phyloP scores from a whole-genome alignment of 805 yeast species.

The Teunomyces aglyptinius region DNA sequence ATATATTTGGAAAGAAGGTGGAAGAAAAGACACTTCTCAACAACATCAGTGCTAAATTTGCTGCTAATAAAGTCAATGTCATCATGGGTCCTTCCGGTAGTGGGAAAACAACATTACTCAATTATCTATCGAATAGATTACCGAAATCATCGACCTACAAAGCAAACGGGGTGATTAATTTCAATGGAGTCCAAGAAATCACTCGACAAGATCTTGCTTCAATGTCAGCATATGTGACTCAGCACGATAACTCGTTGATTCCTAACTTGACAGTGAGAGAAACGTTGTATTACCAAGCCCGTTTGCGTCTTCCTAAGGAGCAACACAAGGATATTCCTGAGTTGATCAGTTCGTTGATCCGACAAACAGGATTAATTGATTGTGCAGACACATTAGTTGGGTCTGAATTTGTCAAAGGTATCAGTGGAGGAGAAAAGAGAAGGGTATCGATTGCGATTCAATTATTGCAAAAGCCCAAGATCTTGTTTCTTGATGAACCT shows the following conservation, averaged over 20 bases:
- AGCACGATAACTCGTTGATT: conserved; percentile 71
- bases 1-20: background rate
- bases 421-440: conserved; percentile 63
- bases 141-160: conserved; percentile 18
- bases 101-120: conserved; percentile 70
- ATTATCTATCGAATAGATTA: conserved; percentile 60
- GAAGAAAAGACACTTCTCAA: conserved; percentile 24
- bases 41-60: conserved; percentile 50
- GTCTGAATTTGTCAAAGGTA: conserved; percentile 36
- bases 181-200: conserved; percentile 27
- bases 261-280: conserved; percentile 76
- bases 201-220: conserved; percentile 22
- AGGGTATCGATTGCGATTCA: conserved; percentile 82
- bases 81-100: conserved; percentile 84
- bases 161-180: conserved; percentile 23
- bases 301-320: conserved; percentile 52
- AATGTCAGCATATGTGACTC: conserved; percentile 73
- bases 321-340: conserved; percentile 41
- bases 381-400: conserved; percentile 69
- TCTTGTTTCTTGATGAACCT: conserved; percentile 80
- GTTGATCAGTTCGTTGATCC: conserved; percentile 55
- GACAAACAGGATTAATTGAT: conserved; percentile 66
- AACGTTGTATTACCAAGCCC: conserved; percentile 71
- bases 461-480: conserved; percentile 65
- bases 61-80: conserved; percentile 59